Percentiles rank a stretch among this genome's conserved stretches.
phyloP scores from a whole-genome alignment of 1,284 basidiomycete species.

The Polyporus tsugae region DNA sequence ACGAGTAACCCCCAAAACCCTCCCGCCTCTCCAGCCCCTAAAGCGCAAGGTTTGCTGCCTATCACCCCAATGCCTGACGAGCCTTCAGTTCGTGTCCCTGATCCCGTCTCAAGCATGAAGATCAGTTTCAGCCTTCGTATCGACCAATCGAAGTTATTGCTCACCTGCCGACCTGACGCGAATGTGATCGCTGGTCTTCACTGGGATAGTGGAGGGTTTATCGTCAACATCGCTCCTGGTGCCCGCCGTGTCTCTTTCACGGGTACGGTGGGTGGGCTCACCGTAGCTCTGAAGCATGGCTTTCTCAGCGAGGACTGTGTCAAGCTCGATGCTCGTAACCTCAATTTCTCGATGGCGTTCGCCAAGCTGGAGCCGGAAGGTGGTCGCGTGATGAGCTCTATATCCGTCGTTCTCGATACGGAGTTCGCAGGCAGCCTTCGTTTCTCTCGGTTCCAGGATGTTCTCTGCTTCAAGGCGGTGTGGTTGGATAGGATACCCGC shows the following conservation, averaged over 20 bases:
- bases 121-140: slow-evolving; percentile 89
- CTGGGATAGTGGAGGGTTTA: slow-evolving; percentile 93
- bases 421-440: slow-evolving; percentile 78
- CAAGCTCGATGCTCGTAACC: slow-evolving; percentile 76
- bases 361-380: slow-evolving; percentile 53
- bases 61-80: slow-evolving; percentile 23
- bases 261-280: slow-evolving; percentile 82
- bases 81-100: slow-evolving; percentile 14
- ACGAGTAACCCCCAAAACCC: slow-evolving; percentile 40
- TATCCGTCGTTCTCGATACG: slow-evolving; percentile 79
- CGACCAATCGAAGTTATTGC: slow-evolving; percentile 83
- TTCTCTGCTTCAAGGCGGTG: slow-evolving; percentile 89
- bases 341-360: slow-evolving; percentile 77
- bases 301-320: slow-evolving; percentile 84
- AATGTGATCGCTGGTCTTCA: slow-evolving; percentile 86
- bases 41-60: slow-evolving; percentile 30
- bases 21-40: slow-evolving; percentile 33
- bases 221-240: slow-evolving; percentile 79
- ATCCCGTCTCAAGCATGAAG: slow-evolving; percentile 59
- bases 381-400: slow-evolving; percentile 56
- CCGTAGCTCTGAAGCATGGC: slow-evolving; percentile 80
- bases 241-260: slow-evolving; percentile 76
- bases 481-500: slow-evolving; percentile 88
- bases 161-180: slow-evolving; percentile 89
- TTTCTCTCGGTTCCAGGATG: slow-evolving; percentile 85